A percentile compares a stretch with the other conserved stretches of the same genome.
Evolutionary conservation across 129 eudicot genomes (phyloP).

Genomic region (Centella asiatica): DNA sequence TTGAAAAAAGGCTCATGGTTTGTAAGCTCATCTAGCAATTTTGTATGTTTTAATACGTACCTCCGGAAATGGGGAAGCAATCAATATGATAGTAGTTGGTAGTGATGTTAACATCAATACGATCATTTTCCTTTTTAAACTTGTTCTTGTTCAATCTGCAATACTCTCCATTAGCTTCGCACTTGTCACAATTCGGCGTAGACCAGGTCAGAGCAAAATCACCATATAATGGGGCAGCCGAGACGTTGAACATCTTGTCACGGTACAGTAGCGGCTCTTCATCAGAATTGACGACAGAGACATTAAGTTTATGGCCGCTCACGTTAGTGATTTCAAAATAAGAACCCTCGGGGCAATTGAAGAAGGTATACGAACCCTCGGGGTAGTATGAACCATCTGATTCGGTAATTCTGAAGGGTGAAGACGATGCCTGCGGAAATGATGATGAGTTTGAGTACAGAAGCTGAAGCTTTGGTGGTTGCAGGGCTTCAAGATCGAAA

Average conservation of each 20-base stretch:
- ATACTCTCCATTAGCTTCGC: conserved; percentile 2
- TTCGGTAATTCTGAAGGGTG: too few relatives aligned
- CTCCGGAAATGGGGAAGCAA: fast-evolving
- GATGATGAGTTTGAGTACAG: background rate
- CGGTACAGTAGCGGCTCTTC: background rate
- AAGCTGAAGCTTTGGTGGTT: background rate
- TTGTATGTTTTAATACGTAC: too few relatives aligned
- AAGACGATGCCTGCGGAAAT: too few relatives aligned
- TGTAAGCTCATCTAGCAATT: too few relatives aligned
- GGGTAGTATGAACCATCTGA: too few relatives aligned
- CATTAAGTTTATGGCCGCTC: background rate
- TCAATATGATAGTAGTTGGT: background rate
- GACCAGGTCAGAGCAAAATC: conserved; percentile 1
- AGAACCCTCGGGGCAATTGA: too few relatives aligned
- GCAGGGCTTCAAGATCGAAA: background rate
- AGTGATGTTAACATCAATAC: background rate
- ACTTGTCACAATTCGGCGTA: background rate
- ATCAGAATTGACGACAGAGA: background rate
- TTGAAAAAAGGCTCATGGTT: too few relatives aligned
- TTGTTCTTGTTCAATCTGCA: conserved; percentile 1
- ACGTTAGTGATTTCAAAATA: background rate
- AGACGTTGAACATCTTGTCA: background rate
- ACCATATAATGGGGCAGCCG: background rate
- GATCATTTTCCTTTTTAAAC: background rate
- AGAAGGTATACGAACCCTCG: too few relatives aligned